Evolutionary conservation across 1,139 yeast genomes (phyloP).

Genomic region (Lodderomyces elongisporus): DNA sequence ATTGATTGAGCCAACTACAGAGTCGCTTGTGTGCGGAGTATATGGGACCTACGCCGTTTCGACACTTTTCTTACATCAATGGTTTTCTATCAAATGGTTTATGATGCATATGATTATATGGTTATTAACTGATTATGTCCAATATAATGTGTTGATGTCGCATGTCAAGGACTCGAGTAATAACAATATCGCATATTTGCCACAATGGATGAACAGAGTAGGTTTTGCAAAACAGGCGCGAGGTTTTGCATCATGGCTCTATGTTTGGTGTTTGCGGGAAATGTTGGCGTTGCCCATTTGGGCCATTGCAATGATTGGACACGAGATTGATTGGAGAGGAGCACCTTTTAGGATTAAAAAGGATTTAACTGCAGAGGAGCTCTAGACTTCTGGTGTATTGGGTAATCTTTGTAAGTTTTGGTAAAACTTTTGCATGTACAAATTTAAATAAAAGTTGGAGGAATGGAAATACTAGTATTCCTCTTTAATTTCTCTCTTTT

Average conservation of each 20-base stretch:
- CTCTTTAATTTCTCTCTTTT: too few relatives aligned
- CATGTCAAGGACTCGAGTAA: slow-evolving; percentile 18
- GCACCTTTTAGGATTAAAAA: slow-evolving; percentile 66
- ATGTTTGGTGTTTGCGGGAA: slow-evolving; percentile 66
- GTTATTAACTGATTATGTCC: slow-evolving; percentile 60
- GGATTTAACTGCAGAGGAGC: slow-evolving; percentile 74
- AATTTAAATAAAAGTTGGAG: too few relatives aligned
- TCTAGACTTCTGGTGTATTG: slow-evolving; percentile 19
- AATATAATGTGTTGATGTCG: slow-evolving; percentile 44
- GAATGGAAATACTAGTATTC: too few relatives aligned
- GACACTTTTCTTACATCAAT: slow-evolving; percentile 34
- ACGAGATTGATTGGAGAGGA: slow-evolving; percentile 78
- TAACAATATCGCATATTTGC: slow-evolving; percentile 19
- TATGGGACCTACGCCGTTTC: slow-evolving; percentile 62
- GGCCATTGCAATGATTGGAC: slow-evolving; percentile 76
- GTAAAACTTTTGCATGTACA: too few relatives aligned
- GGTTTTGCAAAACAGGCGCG: slow-evolving; percentile 2
- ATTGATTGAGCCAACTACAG: slow-evolving; percentile 81
- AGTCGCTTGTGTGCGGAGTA: slow-evolving; percentile 61
- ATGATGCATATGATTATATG: slow-evolving; percentile 55
- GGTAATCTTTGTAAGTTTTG: too few relatives aligned
- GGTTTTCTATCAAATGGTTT: slow-evolving; percentile 36
- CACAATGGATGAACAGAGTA: slow-evolving; percentile 23
- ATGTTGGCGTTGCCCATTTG: slow-evolving; percentile 77
- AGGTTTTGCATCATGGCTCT: slow-evolving; percentile 21